Conservation (phyloP, 176 grass and related monocot species). For the Oryza officinalis region DNA sequence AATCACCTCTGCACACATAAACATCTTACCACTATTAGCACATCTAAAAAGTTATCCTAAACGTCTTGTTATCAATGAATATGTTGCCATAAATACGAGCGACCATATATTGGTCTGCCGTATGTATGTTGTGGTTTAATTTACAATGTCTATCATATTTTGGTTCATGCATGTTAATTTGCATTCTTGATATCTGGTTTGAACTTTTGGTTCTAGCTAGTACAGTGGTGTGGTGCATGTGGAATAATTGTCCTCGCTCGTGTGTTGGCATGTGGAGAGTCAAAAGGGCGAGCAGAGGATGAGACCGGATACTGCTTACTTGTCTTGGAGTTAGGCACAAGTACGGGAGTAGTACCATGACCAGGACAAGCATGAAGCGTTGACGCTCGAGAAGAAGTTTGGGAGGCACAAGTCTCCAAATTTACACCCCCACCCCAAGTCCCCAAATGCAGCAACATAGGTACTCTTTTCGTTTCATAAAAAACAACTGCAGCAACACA, state of each 20-base stretch:
- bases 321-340: constrained; percentile 16
- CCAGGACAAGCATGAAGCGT: background rate
- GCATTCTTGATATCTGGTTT: background rate
- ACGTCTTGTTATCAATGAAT: too few species aligned
- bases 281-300: background rate
- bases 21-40: too few species aligned
- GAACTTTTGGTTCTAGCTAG: background rate
- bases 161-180: background rate
- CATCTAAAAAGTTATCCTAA: too few species aligned
- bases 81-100: too few species aligned
- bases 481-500: too few species aligned
- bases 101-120: too few species aligned
- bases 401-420: background rate
- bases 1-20: too few species aligned
- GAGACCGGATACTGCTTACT: background rate
- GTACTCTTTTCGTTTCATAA: too few species aligned
- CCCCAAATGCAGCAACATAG: too few species aligned
- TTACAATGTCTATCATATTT: background rate
- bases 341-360: background rate
- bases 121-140: too few species aligned
- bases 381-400: background rate
- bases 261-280: background rate
- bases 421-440: background rate
- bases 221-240: background rate
- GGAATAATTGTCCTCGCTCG: background rate